These are phyloP conservation scores for Microcyclosporella mali DNA, from an alignment of 2,329 filamentous ascomycete species.

Conservation along the genomic window DNA sequence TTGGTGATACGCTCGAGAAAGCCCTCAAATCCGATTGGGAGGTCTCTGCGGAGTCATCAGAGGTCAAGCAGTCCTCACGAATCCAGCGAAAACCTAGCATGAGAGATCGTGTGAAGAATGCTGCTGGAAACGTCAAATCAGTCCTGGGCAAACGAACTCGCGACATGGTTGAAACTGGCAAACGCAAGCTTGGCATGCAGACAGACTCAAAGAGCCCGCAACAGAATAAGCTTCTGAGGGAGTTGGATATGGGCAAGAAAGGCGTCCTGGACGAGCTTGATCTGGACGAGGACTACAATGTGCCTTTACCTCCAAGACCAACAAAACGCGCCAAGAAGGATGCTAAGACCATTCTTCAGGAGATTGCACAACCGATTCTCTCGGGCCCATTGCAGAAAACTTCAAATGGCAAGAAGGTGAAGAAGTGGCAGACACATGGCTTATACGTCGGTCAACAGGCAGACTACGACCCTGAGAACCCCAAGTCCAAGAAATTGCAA, in stretches of 20 bases:
- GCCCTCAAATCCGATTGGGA: conserved; percentile 41
- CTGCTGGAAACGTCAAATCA: conserved; percentile 23
- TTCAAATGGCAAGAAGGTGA: conserved; percentile 45
- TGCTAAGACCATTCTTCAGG: conserved; percentile 15
- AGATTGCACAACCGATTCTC: conserved; percentile 18
- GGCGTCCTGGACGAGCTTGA: conserved; percentile 30
- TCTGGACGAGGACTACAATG: conserved; percentile 21
- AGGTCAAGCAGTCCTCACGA: conserved; percentile 12
- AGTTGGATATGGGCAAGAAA: conserved; percentile 29
- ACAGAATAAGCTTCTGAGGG: conserved; percentile 24
- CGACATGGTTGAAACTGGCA: conserved; percentile 35
- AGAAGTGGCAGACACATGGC: conserved; percentile 75
- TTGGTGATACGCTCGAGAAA: conserved; percentile 39
- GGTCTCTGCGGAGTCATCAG: conserved; percentile 12
- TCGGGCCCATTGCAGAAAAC: conserved; percentile 25
- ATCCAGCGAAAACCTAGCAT: conserved; percentile 24
- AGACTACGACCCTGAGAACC: conserved; percentile 34
- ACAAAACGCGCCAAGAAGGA: conserved; percentile 24
- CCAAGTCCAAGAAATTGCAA: conserved; percentile 44
- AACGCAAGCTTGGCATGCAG: conserved; percentile 28
- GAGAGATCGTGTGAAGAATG: conserved; percentile 29
- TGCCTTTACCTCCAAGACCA: conserved; percentile 16
- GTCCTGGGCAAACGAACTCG: conserved; percentile 33
- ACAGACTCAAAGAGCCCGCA: conserved; percentile 18
- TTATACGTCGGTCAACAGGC: conserved; percentile 77